Evolutionary conservation across 2,329 filamentous ascomycete species (phyloP).

Genomic region (Penicillium capsulatum): DNA sequence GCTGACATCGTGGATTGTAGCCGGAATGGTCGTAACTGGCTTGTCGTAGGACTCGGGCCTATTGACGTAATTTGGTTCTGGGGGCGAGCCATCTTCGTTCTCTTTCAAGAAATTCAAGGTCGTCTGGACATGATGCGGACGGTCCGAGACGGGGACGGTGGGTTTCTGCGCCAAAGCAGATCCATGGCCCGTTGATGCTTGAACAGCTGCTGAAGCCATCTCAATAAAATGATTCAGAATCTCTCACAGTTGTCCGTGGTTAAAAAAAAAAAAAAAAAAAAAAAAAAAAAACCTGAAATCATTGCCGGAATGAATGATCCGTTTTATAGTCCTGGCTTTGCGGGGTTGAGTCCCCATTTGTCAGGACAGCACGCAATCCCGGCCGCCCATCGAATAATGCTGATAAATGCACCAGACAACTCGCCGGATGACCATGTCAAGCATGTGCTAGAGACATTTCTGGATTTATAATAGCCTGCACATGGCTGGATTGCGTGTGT

Average conservation of each 20-base stretch:
- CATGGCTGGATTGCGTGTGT: no score
- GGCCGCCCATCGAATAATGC: slow-evolving; percentile 20
- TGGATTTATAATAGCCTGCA: no score
- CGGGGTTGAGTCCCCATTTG: slow-evolving; percentile 25
- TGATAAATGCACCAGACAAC: slow-evolving; percentile 31
- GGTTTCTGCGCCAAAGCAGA: slow-evolving; percentile 13
- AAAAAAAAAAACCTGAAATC: no score
- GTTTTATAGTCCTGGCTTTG: slow-evolving; percentile 14
- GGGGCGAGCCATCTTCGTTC: slow-evolving; percentile 43
- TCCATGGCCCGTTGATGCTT: slow-evolving; percentile 13
- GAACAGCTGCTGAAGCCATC: slow-evolving; percentile 33
- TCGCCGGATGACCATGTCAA: no score
- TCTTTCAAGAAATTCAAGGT: slow-evolving; percentile 48
- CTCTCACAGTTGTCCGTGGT: no score
- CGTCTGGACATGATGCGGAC: slow-evolving; percentile 38
- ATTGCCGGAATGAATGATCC: no score
- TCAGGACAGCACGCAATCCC: slow-evolving; percentile 35
- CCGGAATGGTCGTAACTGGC: slow-evolving; percentile 37
- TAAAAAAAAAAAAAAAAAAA: no score
- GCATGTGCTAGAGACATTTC: no score
- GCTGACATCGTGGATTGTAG: slow-evolving; percentile 43
- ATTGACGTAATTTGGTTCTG: slow-evolving; percentile 34
- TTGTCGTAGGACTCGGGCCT: slow-evolving; percentile 42
- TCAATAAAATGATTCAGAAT: no score
- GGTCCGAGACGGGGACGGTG: slow-evolving; percentile 15